Evolutionary conservation across 768 basidiomycete genomes (phyloP).

Genomic region (Crassisporium funariophilum): DNA sequence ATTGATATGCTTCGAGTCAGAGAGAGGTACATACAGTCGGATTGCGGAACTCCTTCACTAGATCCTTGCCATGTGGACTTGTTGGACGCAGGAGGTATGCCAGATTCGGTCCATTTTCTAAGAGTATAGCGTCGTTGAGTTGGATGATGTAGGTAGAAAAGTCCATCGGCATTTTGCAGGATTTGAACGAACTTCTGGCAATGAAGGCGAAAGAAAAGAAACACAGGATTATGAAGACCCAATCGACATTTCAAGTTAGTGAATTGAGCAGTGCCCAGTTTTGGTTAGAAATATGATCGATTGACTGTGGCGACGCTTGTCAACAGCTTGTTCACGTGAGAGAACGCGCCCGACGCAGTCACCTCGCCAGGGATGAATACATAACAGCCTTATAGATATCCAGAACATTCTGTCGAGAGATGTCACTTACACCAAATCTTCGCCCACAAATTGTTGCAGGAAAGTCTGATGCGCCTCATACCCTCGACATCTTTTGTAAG

Average conservation of each 20-base stretch:
- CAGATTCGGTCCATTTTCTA: slow-evolving; percentile 68
- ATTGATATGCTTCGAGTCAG: slow-evolving; percentile 1
- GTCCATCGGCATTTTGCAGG: slow-evolving; percentile 48
- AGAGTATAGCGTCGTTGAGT: slow-evolving; percentile 59
- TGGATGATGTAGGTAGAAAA: slow-evolving; percentile 63
- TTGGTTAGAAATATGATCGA: no score
- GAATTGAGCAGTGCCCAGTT: no score
- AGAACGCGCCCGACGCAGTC: no score
- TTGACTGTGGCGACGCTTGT: no score
- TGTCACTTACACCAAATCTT: slow-evolving; percentile 82
- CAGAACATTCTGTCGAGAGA: no score
- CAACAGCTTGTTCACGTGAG: no score
- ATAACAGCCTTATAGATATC: not conserved
- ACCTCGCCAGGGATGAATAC: not conserved
- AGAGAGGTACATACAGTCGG: slow-evolving; percentile 39
- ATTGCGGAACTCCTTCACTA: slow-evolving; percentile 72
- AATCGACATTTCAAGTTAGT: no score
- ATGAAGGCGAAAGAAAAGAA: no score
- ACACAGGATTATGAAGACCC: no score
- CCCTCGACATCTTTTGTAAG: slow-evolving; percentile 79
- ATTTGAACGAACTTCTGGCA: no score
- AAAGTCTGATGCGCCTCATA: slow-evolving; percentile 61
- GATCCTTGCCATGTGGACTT: slow-evolving; percentile 74
- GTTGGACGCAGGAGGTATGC: slow-evolving; percentile 78
- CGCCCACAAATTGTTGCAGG: slow-evolving; percentile 67